phyloP scores from a whole-genome alignment of 257 asterid species.

The Striga asiatica region DNA sequence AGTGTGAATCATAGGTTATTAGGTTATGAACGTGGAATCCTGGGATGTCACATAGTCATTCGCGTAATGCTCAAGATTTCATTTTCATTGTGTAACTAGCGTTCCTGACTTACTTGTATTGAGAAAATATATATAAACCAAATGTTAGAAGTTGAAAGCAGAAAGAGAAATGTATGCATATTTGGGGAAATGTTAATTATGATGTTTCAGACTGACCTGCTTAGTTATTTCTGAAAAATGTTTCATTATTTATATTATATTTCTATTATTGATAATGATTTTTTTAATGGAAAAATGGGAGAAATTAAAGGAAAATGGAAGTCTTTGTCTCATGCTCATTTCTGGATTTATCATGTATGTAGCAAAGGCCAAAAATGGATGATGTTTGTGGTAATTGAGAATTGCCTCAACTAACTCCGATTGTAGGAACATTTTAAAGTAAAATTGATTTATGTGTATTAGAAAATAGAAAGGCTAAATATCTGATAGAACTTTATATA shows the following conservation, averaged over 20 bases:
- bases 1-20: slow-evolving; percentile 15
- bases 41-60: slow-evolving; percentile 8
- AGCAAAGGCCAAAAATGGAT: not conserved
- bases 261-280: not conserved
- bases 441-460: no score
- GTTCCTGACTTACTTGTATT: not conserved
- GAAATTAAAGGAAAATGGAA: no score
- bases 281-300: not conserved
- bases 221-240: no score
- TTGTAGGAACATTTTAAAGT: no score
- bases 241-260: not conserved
- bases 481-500: no score
- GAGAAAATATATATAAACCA: not conserved
- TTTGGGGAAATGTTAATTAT: not conserved
- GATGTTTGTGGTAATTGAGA: not conserved
- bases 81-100: slow-evolving; percentile 13
- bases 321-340: not conserved
- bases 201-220: not conserved
- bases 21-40: slow-evolving; percentile 20
- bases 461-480: no score
- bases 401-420: no score
- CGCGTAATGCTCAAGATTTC: slow-evolving; percentile 6
- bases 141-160: not conserved
- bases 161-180: not conserved
- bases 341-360: not conserved